Evolutionary conservation across 371 early-diverging fungal genomes (phyloP).

Genomic region (Mortierella sp.): DNA sequence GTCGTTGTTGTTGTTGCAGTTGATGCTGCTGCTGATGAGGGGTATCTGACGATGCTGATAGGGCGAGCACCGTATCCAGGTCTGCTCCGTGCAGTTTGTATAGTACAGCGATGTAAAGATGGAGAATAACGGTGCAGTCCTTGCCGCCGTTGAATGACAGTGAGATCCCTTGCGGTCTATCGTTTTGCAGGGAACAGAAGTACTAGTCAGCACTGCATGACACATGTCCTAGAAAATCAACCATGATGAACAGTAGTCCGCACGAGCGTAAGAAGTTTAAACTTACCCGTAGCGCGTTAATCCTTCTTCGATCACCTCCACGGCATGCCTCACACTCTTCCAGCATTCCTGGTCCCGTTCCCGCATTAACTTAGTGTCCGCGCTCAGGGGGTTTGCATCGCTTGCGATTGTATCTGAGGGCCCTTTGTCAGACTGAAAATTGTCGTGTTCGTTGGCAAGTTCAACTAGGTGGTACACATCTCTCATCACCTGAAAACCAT

Average conservation of each 20-base stretch:
- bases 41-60: constrained; percentile 18
- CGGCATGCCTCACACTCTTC: constrained; percentile 59
- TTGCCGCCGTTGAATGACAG: constrained; percentile 98
- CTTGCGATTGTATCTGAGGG: constrained; percentile 14
- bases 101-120: constrained; percentile 78
- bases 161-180: constrained; percentile 68
- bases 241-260: too few relatives aligned
- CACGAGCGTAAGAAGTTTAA: too few relatives aligned
- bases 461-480: constrained; percentile 51
- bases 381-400: neutral
- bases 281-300: constrained; percentile 75
- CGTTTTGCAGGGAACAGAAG: too few relatives aligned
- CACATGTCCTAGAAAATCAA: too few relatives aligned
- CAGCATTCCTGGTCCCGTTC: constrained; percentile 43
- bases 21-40: constrained; percentile 29
- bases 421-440: constrained; percentile 8
- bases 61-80: constrained; percentile 1
- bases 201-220: too few relatives aligned
- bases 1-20: neutral
- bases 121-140: constrained; percentile 95
- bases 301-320: constrained; percentile 75
- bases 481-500: constrained; percentile 50
- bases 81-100: constrained; percentile 50
- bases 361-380: constrained; percentile 15
- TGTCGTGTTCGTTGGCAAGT: constrained; percentile 35